Base-by-base conservation (phyloP, 2,329 filamentous ascomycete species). In the Purpureocillium lavendulum region DNA sequence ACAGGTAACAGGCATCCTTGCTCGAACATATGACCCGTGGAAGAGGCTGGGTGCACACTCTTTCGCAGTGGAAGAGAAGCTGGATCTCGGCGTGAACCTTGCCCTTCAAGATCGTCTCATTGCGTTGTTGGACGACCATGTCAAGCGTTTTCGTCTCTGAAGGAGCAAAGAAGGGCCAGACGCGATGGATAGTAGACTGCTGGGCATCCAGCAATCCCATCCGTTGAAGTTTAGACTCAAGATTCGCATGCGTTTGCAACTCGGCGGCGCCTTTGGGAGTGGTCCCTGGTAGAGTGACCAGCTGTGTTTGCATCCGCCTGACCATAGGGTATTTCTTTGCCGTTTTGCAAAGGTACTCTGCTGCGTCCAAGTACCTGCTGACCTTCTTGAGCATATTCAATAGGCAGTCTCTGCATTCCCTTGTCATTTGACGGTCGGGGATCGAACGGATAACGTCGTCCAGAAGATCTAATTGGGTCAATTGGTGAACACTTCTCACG, bases 11-110 rank as follows among this genome's bases (percentile, higher is more conserved):
- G 2, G 48, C 45, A 12, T 49, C 42, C 11, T 51, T 53, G 31
- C 40, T 49, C 1, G 45, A 45, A n/a, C 45, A 42, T 10, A 52
- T 49, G 1, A 53, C 21, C 24, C 50, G 36, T 1, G 49, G 47
- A 5, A 39, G 41, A 2, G 12, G 33, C n/a, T 37, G 30, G 13
- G n/a, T 28, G 33, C 18, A 28, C 10, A 39, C 38, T 14, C 30
- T 28, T 4, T 47, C 40, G 2, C 49, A 30, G 17, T 52, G 39
- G 40, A 46, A 48, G 2, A 47, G 30, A 12, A 52, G 46, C 33
- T 52, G 49, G 3, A 52, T 45, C 35, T 52, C 50, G 8, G 49
- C 48, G 24, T 52, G 48, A 4, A 52, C 36, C 26, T 38, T 51
- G 3, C 40, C 31, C 16, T 33, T 11, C 6, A 11, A 18, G 7